phyloP scores from a whole-genome alignment of 257 asterid genomes.

The Verbascum thapsus region DNA sequence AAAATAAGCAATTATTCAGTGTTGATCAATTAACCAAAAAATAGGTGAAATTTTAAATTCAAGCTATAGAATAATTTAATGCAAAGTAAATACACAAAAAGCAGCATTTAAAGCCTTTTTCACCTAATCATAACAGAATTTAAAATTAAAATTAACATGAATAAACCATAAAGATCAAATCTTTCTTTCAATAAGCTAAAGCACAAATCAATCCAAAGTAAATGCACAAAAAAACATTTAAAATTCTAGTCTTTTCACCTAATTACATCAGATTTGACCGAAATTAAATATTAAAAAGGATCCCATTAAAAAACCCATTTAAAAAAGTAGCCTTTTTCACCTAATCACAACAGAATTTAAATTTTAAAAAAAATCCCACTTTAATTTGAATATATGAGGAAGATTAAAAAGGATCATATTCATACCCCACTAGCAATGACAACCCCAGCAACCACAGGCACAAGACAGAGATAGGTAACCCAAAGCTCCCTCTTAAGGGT shows the following conservation, averaged over 20 bases:
- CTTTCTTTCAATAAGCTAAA: slow-evolving; percentile 1
- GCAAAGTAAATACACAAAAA: too few species aligned
- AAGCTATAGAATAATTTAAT: too few species aligned
- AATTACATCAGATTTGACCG: not conserved
- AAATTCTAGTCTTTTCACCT: slow-evolving; percentile 17
- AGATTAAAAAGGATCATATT: slow-evolving; percentile 10
- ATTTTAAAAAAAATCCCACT: not conserved
- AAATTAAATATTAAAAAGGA: not conserved
- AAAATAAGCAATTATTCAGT: not conserved
- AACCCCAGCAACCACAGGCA: slow-evolving; percentile 92
- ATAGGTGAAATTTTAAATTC: not conserved
- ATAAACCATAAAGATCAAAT: not conserved
- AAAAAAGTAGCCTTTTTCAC: too few species aligned
- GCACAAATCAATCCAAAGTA: not conserved
- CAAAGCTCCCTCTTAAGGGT: slow-evolving; percentile 81
- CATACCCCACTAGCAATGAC: slow-evolving; percentile 80
- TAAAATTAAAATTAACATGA: not conserved
- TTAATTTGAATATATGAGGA: not conserved
- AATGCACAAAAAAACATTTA: too few species aligned
- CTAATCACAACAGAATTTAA: too few species aligned
- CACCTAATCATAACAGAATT: too few species aligned
- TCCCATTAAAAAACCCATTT: not conserved
- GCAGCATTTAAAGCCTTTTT: too few species aligned
- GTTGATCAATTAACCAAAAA: not conserved
- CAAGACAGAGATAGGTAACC: slow-evolving; percentile 78